These are phyloP conservation scores for Acanthamoeba castellanii DNA, from an alignment of 208 protist species.

Conservation along the genomic window DNA sequence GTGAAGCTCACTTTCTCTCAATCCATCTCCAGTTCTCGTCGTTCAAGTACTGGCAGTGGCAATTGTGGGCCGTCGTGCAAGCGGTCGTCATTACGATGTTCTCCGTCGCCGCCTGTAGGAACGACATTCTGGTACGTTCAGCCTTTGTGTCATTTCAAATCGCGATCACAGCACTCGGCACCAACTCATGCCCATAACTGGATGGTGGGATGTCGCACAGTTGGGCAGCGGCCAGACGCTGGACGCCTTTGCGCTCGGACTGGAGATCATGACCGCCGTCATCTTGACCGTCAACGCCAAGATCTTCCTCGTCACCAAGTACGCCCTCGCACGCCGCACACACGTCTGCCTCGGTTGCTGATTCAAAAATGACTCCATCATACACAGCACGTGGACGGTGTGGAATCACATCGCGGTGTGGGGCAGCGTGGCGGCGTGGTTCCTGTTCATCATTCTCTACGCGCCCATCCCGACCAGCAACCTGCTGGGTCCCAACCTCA, in stretches of 20 bases:
- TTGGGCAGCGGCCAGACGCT: not conserved
- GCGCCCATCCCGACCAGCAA: not conserved
- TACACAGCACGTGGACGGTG: slow-evolving; percentile 1
- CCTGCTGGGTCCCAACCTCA: not conserved
- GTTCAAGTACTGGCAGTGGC: slow-evolving; percentile 49
- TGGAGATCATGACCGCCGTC: slow-evolving; percentile 19
- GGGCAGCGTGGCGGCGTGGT: not conserved
- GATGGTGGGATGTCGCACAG: not conserved
- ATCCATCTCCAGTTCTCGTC: not conserved
- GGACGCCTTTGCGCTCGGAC: not conserved
- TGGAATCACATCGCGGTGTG: slow-evolving; percentile 16
- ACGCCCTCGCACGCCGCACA: not conserved
- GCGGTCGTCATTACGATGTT: not conserved
- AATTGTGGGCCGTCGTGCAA: not conserved
- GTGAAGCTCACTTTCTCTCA: not conserved
- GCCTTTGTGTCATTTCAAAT: no score
- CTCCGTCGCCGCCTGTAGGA: slow-evolving; percentile 13
- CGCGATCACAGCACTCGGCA: no score
- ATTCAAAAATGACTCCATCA: not conserved
- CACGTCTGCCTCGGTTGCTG: not conserved
- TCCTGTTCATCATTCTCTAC: slow-evolving; percentile 19
- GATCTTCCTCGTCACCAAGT: slow-evolving; percentile 43
- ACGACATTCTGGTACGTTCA: not conserved
- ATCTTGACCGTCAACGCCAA: not conserved
- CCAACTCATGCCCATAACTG: no score